phyloP scores from a whole-genome alignment of 352 stramenopile genomes.

The Peronospora farinosa region DNA sequence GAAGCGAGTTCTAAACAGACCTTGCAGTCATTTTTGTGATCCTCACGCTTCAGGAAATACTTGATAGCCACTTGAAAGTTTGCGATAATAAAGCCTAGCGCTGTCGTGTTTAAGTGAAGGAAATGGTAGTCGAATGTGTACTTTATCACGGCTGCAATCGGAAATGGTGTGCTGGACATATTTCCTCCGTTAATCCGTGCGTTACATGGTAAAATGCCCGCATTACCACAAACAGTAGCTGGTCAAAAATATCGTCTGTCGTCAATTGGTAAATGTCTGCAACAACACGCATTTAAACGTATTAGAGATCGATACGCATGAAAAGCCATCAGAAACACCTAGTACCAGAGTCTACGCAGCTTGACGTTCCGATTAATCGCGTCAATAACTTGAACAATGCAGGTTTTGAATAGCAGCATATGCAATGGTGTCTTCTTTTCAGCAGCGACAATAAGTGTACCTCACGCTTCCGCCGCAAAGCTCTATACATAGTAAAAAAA shows the following conservation, averaged over 20 bases:
- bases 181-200: slow-evolving; percentile 1
- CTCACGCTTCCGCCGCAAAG: slow-evolving; percentile 34
- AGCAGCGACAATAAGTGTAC: slow-evolving; percentile 32
- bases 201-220: slow-evolving; percentile 38
- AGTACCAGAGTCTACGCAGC: slow-evolving; percentile 44
- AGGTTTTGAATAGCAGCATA: slow-evolving; percentile 70
- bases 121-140: slow-evolving; percentile 78
- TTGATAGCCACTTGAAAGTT: slow-evolving; percentile 81
- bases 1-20: slow-evolving; percentile 16
- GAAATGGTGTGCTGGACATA: slow-evolving; percentile 26
- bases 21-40: slow-evolving; percentile 24
- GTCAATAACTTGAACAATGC: slow-evolving; percentile 57
- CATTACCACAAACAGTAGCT: slow-evolving; percentile 62
- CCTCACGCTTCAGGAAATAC: slow-evolving; percentile 58
- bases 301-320: not conserved
- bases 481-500: slow-evolving; percentile 22
- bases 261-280: slow-evolving; percentile 53
- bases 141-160: slow-evolving; percentile 48
- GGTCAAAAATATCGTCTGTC: slow-evolving; percentile 77
- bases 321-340: not conserved
- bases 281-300: not conserved
- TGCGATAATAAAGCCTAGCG: slow-evolving; percentile 68
- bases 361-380: slow-evolving; percentile 50
- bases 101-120: slow-evolving; percentile 81
- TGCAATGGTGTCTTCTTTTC: slow-evolving; percentile 60